Evolutionary conservation across 148 eudicot species (phyloP).

Genomic region (Selenicereus undatus): DNA sequence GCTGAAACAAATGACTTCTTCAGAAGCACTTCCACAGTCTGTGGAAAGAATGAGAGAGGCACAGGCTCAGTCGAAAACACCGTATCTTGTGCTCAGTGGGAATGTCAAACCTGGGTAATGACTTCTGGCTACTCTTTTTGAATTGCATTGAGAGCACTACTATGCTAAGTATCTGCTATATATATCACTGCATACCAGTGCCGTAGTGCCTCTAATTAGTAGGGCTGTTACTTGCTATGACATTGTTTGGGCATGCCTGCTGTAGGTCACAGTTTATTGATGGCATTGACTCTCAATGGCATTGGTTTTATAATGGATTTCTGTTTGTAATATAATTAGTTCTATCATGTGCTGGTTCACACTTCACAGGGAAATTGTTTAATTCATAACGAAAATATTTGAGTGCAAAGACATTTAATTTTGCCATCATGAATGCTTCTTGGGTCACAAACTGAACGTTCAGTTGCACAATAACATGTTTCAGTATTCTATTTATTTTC

Average conservation of each 20-base stretch:
- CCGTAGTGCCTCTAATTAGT: too few relatives aligned
- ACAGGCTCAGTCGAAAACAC: constrained; percentile 65
- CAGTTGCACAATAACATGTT: constrained; percentile 11
- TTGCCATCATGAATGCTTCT: background rate
- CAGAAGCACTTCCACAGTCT: constrained; percentile 85
- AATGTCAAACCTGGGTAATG: constrained; percentile 89
- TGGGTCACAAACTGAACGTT: background rate
- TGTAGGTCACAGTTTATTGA: background rate
- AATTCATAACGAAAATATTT: background rate
- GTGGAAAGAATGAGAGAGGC: constrained; percentile 95
- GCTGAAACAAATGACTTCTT: constrained; percentile 81
- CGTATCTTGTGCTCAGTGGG: constrained; percentile 93
- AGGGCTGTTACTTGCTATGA: background rate
- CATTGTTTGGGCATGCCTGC: background rate
- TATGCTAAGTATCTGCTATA: background rate
- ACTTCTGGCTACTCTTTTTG: background rate
- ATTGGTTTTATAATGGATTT: background rate
- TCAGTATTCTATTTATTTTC: background rate
- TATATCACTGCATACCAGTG: too few relatives aligned
- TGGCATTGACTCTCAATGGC: background rate
- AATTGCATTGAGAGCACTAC: background rate
- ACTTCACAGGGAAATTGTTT: background rate
- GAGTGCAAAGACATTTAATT: background rate
- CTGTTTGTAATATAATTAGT: background rate
- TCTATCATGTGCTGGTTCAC: background rate